These are phyloP conservation scores for Huiozyma sinensis DNA, from an alignment of 805 yeast species.

Conservation along the genomic window DNA sequence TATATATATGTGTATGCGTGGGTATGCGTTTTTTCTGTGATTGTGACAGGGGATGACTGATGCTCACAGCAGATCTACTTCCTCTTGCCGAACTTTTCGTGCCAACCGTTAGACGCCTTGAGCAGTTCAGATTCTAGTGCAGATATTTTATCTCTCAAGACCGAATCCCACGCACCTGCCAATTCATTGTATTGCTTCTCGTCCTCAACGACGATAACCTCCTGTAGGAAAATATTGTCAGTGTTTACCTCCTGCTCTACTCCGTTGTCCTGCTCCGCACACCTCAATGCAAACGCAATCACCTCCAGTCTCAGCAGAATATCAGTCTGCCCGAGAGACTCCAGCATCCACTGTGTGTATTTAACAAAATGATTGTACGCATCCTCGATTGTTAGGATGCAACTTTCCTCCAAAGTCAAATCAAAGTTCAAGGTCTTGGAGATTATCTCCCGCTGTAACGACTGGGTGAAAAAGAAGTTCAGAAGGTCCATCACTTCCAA, in stretches of 20 bases:
- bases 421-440: conserved; percentile 25
- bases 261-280: conserved; percentile 27
- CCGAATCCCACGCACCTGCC: conserved; percentile 19
- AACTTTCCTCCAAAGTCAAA: conserved; percentile 14
- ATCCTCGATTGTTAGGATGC: conserved; percentile 20
- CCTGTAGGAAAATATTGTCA: conserved; percentile 25
- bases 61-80: conserved; percentile 1
- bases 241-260: conserved; percentile 3
- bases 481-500: conserved; percentile 24
- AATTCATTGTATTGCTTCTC: conserved; percentile 17
- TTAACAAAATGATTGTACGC: conserved; percentile 26
- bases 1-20: neutral
- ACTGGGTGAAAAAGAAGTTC: conserved; percentile 24
- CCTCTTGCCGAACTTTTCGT: conserved; percentile 17
- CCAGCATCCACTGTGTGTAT: conserved; percentile 28
- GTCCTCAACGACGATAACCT: conserved; percentile 18
- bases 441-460: conserved; percentile 26
- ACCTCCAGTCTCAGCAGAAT: conserved; percentile 19
- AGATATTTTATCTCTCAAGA: conserved; percentile 12
- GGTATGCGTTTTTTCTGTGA: neutral
- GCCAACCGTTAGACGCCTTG: conserved; percentile 13
- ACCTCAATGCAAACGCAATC: conserved; percentile 22
- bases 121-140: conserved; percentile 12
- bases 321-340: conserved; percentile 16
- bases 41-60: neutral